Base-by-base conservation (phyloP, 192 early-diverging fungal species). In the Phlyctochytrium arcticum region DNA sequence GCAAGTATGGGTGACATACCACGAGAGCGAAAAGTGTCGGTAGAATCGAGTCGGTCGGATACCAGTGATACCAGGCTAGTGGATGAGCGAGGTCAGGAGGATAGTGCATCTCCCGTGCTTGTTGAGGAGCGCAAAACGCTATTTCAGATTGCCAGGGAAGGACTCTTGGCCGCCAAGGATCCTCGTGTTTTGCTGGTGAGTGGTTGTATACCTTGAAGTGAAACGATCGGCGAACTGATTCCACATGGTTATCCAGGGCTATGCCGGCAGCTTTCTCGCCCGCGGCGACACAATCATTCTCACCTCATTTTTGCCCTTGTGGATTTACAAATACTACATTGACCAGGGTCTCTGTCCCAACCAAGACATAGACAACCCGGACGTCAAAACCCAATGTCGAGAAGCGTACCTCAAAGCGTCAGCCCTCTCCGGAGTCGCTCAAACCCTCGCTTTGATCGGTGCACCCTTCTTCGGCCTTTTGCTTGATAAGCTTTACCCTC, bases 261-360 rank as follows among this genome's bases (percentile, higher is more conserved):
- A 88, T 55, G 44, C 76, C 3, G 82, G 85, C 4, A 79, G 79
- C 63, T 90, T 87, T 60, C 72, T 88, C 54, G 88, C 88, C 7
- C 77, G 89, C 46, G 87, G 83, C 2, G 88, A 91, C 60, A 85
- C 86, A 5, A 80, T 88, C 36, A 79, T 85, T n/a, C 70, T 91
- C 24, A 80, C 89, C 0, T 72, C 84, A 1, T 91, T 82, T 54
- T 64, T 91, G 17, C 80, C 82, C 27, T 73, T 91, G 4, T 66
- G 66, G 66, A 48, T 72, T 21, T 76, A 75, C 68, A 68, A 85
- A 34, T 75, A 83, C 64, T 91, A 86, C 59, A 62, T 88, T 51
- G 75, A 79, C 1, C 39, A 60, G n/a, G 84, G 83, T 0, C 69
- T 73, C 23, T 90, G 89, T 36, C 30, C 55, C 67, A 57, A 3